Evolutionary conservation across 169 alveolate genomes (phyloP).

Genomic region (Cryptosporidium baileyi): DNA sequence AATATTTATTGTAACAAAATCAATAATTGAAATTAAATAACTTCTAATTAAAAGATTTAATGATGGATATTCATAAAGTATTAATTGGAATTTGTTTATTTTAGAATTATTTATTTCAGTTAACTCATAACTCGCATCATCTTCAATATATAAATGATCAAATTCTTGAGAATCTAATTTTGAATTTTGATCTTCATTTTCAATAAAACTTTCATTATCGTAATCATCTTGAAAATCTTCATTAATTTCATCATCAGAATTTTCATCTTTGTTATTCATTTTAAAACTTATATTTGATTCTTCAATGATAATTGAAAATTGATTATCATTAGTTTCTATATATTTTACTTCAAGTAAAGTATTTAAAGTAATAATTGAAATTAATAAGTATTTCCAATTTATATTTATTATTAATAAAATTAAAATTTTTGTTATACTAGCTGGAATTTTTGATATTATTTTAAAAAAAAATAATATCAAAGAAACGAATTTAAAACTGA

Average conservation of each 20-base stretch:
- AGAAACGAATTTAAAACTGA: not conserved
- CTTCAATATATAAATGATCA: not conserved
- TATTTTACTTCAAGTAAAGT: conserved; percentile 11
- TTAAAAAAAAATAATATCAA: not conserved
- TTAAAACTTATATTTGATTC: not conserved
- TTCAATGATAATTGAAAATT: conserved; percentile 7
- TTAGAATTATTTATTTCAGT: not conserved
- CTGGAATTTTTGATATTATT: not conserved
- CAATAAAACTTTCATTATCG: not conserved
- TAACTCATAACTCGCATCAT: not conserved
- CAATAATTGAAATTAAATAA: conserved; percentile 5
- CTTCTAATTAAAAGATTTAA: not conserved
- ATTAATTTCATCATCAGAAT: not conserved
- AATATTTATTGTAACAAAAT: not conserved
- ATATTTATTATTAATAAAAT: not conserved
- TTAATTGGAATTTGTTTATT: not conserved
- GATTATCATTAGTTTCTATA: not conserved
- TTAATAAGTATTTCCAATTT: conserved; percentile 35
- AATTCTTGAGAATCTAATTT: not conserved
- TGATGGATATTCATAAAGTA: conserved; percentile 36
- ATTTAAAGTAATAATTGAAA: conserved; percentile 31
- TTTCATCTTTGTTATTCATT: not conserved
- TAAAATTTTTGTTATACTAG: not conserved
- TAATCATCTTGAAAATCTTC: not conserved
- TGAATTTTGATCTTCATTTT: not conserved